A percentile compares a stretch with the other conserved stretches of the same genome.
These are phyloP conservation scores for Xylaria sp. DNA, from an alignment of 2,329 filamentous ascomycete genomes.

Conservation along the genomic window DNA sequence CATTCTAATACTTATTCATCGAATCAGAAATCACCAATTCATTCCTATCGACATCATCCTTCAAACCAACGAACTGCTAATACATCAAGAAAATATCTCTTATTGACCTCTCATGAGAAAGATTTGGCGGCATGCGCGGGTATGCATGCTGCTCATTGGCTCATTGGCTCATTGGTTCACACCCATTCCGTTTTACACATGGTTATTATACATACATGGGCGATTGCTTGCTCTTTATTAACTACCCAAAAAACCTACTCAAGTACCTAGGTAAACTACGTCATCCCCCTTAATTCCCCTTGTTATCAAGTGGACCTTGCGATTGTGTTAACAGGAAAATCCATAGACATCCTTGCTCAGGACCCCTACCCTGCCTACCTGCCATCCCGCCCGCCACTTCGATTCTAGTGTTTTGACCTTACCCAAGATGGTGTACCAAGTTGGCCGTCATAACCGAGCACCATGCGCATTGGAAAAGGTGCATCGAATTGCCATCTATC, in stretches of 20 bases:
- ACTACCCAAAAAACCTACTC: background rate
- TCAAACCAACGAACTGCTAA: background rate
- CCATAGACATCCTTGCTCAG: conserved; percentile 1
- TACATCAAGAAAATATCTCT: background rate
- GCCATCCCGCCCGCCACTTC: background rate
- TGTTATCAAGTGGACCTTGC: background rate
- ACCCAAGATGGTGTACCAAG: background rate
- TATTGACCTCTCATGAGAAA: background rate
- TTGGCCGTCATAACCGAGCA: conserved; percentile 11
- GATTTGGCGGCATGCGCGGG: conserved; percentile 28
- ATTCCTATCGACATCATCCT: background rate
- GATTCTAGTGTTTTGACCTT: background rate
- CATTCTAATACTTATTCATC: background rate
- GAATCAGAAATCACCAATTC: background rate
- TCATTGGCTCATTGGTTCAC: background rate
- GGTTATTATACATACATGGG: background rate
- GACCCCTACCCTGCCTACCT: conserved; percentile 4
- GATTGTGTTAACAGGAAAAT: background rate
- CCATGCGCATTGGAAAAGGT: background rate
- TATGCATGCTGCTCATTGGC: background rate
- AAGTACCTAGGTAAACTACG: background rate
- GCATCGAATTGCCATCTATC: background rate
- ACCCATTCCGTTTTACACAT: background rate
- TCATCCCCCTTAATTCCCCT: conserved; percentile 3
- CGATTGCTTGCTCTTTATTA: background rate